These are phyloP conservation scores for Phytophthora nicotianae DNA, from an alignment of 352 stramenopile species.

Conservation along the genomic window DNA sequence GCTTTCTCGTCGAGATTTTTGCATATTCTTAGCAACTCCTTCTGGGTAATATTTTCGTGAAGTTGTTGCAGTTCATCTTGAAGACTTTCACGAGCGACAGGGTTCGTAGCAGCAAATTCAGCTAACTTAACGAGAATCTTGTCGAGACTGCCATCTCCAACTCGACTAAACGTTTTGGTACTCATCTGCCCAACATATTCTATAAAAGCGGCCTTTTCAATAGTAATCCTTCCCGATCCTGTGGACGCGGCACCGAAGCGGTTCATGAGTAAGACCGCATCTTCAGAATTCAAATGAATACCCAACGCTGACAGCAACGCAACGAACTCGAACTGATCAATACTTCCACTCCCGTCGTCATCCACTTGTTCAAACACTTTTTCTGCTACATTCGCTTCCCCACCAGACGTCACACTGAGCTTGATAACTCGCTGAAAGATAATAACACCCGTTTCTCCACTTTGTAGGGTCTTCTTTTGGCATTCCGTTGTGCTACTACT, in stretches of 20 bases:
- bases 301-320: conserved; percentile 47
- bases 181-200: conserved; percentile 25
- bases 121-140: conserved; percentile 36
- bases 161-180: not conserved
- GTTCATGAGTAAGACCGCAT: conserved; percentile 55
- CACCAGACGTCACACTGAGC: conserved; percentile 31
- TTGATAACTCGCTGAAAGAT: conserved; percentile 57
- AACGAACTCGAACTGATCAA: conserved; percentile 63
- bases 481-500: conserved; percentile 31
- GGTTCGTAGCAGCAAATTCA: not conserved
- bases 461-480: not conserved
- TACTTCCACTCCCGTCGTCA: conserved; percentile 53
- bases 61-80: conserved; percentile 50
- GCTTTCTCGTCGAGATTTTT: conserved; percentile 34
- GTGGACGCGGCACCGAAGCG: conserved; percentile 34
- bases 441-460: conserved; percentile 27
- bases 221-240: conserved; percentile 6
- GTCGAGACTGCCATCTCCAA: not conserved
- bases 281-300: conserved; percentile 42
- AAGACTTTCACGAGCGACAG: conserved; percentile 28
- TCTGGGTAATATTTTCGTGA: conserved; percentile 46
- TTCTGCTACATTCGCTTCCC: conserved; percentile 21
- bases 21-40: conserved; percentile 32
- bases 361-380: conserved; percentile 66
- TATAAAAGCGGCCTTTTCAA: conserved; percentile 27